Percentiles rank a stretch among this genome's conserved stretches.
Evolutionary conservation across 345 rosid genomes (phyloP).

Genomic region (Murraya koenigii): DNA sequence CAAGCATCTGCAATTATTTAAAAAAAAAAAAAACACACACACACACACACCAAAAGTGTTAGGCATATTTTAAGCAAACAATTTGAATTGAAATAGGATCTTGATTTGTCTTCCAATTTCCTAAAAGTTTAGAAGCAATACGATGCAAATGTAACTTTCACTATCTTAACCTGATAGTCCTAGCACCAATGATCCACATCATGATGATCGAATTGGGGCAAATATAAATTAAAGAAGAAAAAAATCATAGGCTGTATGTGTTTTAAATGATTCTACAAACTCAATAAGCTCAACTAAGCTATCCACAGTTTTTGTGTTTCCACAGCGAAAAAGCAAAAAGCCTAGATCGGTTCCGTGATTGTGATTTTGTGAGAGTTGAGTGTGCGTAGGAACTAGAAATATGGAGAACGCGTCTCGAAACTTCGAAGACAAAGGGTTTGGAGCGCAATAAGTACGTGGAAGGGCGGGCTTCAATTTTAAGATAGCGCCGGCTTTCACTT

Average conservation of each 20-base stretch:
- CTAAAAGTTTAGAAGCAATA: neutral
- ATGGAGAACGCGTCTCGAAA: conserved; percentile 25
- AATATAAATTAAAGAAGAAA: neutral
- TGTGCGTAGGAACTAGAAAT: neutral
- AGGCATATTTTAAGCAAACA: no score
- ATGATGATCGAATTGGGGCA: neutral
- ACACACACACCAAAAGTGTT: neutral
- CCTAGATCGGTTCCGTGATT: no score
- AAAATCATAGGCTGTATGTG: no score
- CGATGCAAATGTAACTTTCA: neutral
- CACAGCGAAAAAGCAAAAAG: neutral
- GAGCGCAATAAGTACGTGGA: neutral
- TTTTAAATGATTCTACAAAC: no score
- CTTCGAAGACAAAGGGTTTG: neutral
- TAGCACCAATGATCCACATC: neutral
- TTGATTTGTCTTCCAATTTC: neutral
- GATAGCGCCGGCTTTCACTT: neutral
- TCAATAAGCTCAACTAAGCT: neutral
- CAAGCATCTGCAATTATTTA: conserved; percentile 65
- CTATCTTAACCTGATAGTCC: neutral
- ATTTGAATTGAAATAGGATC: no score
- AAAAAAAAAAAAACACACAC: neutral
- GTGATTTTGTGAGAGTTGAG: neutral
- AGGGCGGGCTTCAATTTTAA: neutral
- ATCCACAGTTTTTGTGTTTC: neutral